These are phyloP conservation scores for Lanmaoa rubissima DNA, from an alignment of 768 basidiomycete genomes.

Conservation along the genomic window DNA sequence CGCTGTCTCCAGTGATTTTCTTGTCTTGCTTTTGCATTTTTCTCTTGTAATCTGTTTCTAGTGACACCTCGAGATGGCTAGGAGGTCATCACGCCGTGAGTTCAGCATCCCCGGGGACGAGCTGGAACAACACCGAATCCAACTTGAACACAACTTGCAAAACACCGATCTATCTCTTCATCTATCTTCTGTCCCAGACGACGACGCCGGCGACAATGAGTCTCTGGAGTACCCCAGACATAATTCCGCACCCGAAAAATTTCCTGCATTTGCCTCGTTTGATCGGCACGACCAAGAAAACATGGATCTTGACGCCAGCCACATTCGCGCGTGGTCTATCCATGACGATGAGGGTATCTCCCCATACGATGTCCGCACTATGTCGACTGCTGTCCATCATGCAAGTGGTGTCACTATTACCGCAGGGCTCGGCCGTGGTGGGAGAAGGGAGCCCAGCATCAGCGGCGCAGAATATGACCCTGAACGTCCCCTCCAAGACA, in stretches of 20 bases:
- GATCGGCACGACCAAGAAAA: constrained; percentile 49
- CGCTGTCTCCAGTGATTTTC: constrained; percentile 4
- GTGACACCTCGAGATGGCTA: constrained; percentile 25
- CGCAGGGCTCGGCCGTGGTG: constrained; percentile 63
- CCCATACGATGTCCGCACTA: constrained; percentile 65
- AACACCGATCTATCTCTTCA: constrained; percentile 71
- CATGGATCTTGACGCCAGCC: constrained; percentile 52
- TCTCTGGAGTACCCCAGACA: constrained; percentile 73
- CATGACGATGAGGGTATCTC: constrained; percentile 65
- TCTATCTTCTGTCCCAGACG: constrained; percentile 53
- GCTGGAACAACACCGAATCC: constrained; percentile 72
- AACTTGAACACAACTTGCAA: constrained; percentile 76
- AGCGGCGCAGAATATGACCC: constrained; percentile 87
- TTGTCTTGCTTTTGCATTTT: constrained; percentile 13
- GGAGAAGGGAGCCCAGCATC: constrained; percentile 53
- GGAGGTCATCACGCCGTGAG: constrained; percentile 34
- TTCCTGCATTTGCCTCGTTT: constrained; percentile 60
- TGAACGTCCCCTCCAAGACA: constrained; percentile 71
- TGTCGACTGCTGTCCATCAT: constrained; percentile 88
- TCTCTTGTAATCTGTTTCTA: constrained; percentile 15
- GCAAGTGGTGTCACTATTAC: constrained; percentile 84
- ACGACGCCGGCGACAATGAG: constrained; percentile 43
- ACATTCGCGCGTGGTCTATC: constrained; percentile 56
- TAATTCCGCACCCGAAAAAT: constrained; percentile 53
- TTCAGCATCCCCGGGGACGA: constrained; percentile 67